Percentiles rank a stretch among this genome's conserved stretches.
These are phyloP conservation scores for Raddia guianensis DNA, from an alignment of 176 grass and related monocot genomes.

Conservation along the genomic window DNA sequence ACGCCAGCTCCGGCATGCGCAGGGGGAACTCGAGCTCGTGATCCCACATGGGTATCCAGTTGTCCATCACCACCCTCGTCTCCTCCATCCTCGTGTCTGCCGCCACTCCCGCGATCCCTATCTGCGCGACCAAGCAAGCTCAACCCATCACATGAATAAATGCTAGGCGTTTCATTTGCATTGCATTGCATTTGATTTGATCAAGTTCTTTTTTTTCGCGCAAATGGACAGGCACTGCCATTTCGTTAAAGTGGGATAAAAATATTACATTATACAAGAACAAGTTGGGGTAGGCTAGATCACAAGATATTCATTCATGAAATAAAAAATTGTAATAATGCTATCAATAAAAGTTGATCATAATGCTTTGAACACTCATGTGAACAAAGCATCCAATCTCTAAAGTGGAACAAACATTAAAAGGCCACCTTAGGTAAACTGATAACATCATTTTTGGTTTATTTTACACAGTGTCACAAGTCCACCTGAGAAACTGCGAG, in stretches of 20 bases:
- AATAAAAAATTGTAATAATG: background rate
- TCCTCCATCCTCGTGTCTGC: constrained; percentile 64
- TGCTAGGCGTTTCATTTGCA: background rate
- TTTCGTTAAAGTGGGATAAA: no score
- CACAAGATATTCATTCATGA: constrained; percentile 11
- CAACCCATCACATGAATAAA: no score
- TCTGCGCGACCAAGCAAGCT: constrained; percentile 11
- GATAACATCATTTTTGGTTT: no score
- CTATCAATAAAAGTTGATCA: background rate
- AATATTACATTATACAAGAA: no score
- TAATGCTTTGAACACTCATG: background rate
- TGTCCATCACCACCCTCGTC: constrained; percentile 55
- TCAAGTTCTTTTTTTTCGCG: no score
- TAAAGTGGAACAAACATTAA: no score
- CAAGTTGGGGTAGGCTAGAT: no score
- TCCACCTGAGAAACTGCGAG: no score
- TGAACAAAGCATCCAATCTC: background rate
- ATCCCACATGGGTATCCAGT: constrained; percentile 84
- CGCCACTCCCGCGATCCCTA: constrained; percentile 66
- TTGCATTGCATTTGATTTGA: background rate
- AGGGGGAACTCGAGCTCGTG: constrained; percentile 61
- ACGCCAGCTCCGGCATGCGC: constrained; percentile 66
- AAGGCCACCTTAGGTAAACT: no score
- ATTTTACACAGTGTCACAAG: no score
- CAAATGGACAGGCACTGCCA: no score